phyloP scores from a whole-genome alignment of 2,329 filamentous ascomycete species.

The Fonsecaea erecta region DNA sequence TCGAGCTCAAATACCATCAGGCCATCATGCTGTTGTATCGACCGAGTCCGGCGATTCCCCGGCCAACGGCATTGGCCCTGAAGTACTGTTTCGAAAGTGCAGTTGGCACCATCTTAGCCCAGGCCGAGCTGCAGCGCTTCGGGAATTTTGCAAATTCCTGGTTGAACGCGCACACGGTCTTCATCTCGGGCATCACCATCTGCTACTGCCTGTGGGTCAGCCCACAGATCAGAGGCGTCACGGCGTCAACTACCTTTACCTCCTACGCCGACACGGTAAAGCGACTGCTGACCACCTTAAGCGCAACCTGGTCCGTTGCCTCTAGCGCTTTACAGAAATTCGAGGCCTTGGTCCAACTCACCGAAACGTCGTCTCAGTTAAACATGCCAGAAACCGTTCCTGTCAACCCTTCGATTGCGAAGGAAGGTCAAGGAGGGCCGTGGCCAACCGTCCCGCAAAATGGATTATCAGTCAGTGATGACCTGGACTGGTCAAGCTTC shows the following conservation, averaged over 20 bases:
- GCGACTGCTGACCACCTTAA: background rate
- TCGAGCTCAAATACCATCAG: conserved; percentile 6
- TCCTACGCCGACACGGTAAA: background rate
- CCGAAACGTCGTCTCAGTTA: background rate
- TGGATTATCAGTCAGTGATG: background rate
- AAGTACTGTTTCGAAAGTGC: conserved; percentile 11
- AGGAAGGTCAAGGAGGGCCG: background rate
- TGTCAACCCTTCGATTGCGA: background rate
- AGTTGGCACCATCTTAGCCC: background rate
- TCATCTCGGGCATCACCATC: conserved; percentile 6
- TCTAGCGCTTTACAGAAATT: background rate
- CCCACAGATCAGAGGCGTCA: conserved; percentile 1
- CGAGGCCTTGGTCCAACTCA: background rate
- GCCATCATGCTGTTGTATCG: conserved; percentile 1
- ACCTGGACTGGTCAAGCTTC: conserved; percentile 4
- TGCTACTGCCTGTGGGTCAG: conserved; percentile 5
- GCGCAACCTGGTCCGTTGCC: background rate
- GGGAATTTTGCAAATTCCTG: conserved; percentile 3
- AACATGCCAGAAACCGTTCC: background rate
- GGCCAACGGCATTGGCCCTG: background rate
- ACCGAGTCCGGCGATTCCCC: conserved; percentile 1
- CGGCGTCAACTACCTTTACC: background rate
- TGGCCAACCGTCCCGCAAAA: background rate
- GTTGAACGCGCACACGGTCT: conserved; percentile 2
- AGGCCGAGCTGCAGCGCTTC: background rate